Conservation (phyloP, 208 protist species). For the Leishmania guyanensis region DNA sequence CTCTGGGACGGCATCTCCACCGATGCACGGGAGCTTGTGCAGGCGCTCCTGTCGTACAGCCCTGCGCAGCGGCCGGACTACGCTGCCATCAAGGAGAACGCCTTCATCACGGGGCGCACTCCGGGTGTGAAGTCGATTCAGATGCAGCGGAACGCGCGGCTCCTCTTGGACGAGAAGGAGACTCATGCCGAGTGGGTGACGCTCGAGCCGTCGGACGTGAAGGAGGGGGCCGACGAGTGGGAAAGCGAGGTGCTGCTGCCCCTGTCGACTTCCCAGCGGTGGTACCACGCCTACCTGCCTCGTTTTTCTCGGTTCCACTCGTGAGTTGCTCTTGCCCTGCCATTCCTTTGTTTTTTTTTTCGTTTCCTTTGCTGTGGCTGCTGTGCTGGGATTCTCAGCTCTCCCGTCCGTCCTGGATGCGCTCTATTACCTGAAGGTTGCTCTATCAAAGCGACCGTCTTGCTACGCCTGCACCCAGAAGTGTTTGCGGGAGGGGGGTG, state of each 20-base stretch:
- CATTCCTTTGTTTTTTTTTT: background rate
- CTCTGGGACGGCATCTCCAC: slow-evolving; percentile 51
- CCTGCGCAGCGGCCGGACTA: slow-evolving; percentile 38
- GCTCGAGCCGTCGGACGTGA: slow-evolving; percentile 34
- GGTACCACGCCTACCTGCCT: slow-evolving; percentile 32
- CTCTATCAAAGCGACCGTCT: background rate
- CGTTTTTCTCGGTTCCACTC: slow-evolving; percentile 6
- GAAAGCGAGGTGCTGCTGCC: slow-evolving; percentile 21
- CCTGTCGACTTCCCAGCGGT: slow-evolving; percentile 20
- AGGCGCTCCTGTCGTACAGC: slow-evolving; percentile 45
- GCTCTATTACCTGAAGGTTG: background rate
- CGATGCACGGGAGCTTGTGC: slow-evolving; percentile 47
- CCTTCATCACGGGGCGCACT: slow-evolving; percentile 41
- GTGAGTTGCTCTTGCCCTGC: background rate
- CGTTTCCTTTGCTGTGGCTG: background rate
- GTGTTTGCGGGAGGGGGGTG: background rate
- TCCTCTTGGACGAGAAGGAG: slow-evolving; percentile 28
- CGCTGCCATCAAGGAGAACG: slow-evolving; percentile 34
- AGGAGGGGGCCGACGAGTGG: slow-evolving; percentile 5
- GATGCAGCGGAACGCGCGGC: slow-evolving; percentile 27
- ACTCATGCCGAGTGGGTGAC: slow-evolving; percentile 63
- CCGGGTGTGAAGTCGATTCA: slow-evolving; percentile 37
- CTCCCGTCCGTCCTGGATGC: background rate
- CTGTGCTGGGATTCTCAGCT: slow-evolving; percentile 1
- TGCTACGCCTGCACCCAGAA: background rate